Evolutionary conservation across 495 filamentous ascomycete species (phyloP).

Genomic region (Chlorociboria aeruginascens): DNA sequence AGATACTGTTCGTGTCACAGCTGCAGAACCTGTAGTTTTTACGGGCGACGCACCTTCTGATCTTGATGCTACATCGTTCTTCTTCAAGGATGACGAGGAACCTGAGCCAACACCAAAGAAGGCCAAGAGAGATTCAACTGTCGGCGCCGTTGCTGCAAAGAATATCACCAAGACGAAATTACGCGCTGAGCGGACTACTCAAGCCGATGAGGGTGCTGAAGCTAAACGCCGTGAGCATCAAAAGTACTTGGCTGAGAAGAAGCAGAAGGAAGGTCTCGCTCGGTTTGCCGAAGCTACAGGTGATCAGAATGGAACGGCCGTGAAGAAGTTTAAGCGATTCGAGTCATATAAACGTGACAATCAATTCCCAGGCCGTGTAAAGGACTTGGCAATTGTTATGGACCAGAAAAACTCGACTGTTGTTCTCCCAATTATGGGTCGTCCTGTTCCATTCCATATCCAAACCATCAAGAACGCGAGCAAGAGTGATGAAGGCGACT

Average conservation of each 20-base stretch:
- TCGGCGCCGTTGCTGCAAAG: slow-evolving; percentile 73
- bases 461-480: slow-evolving; percentile 98
- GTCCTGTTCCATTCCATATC: slow-evolving; percentile 97
- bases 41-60: slow-evolving; percentile 86
- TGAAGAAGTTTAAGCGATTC: slow-evolving; percentile 97
- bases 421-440: slow-evolving; percentile 91
- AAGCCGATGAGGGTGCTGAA: slow-evolving; percentile 83
- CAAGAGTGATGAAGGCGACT: slow-evolving; percentile 90
- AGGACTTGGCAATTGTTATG: slow-evolving; percentile 77
- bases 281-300: slow-evolving; percentile 70
- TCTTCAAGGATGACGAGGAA: slow-evolving; percentile 87
- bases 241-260: slow-evolving; percentile 75
- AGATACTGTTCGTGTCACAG: slow-evolving; percentile 82
- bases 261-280: slow-evolving; percentile 76
- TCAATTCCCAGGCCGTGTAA: slow-evolving; percentile 72
- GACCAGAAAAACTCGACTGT: slow-evolving; percentile 84
- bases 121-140: slow-evolving; percentile 72
- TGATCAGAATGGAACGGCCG: slow-evolving; percentile 75
- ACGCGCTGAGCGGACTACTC: slow-evolving; percentile 75
- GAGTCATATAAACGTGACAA: slow-evolving; percentile 99
- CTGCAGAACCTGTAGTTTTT: slow-evolving; percentile 70
- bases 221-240: slow-evolving; percentile 82
- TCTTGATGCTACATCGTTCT: slow-evolving; percentile 86
- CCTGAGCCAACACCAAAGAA: slow-evolving; percentile 48
- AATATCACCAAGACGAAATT: slow-evolving; percentile 92